phyloP scores from a whole-genome alignment of 192 early-diverging fungal genomes.

The Chytriomyces sp. region DNA sequence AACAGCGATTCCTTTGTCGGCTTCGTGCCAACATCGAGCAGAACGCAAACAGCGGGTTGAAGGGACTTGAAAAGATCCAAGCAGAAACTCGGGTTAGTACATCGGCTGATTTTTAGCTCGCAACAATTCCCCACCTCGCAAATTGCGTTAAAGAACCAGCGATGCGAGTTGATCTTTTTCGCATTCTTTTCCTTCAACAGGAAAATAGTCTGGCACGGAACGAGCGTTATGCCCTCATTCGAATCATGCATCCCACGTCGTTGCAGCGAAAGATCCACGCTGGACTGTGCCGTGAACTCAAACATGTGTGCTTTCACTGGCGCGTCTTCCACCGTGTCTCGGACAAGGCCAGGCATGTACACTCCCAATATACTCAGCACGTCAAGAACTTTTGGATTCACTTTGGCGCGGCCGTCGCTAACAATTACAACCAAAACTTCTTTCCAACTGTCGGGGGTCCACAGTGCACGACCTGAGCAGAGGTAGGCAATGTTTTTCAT shows the following conservation, averaged over 20 bases:
- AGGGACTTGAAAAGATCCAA: slow-evolving; percentile 37
- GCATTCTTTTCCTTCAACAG: slow-evolving; percentile 92
- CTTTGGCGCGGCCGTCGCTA: slow-evolving; percentile 79
- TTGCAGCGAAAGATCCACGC: slow-evolving; percentile 66
- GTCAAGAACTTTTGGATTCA: slow-evolving; percentile 68
- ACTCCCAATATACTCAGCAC: slow-evolving; percentile 78
- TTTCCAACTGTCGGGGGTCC: slow-evolving; percentile 71
- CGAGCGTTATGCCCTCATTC: slow-evolving; percentile 30
- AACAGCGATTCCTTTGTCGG: slow-evolving; percentile 63
- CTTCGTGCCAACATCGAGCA: slow-evolving; percentile 80
- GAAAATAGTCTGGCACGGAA: slow-evolving; percentile 75
- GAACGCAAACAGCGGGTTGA: slow-evolving; percentile 69
- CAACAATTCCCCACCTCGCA: slow-evolving; percentile 38
- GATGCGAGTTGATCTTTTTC: slow-evolving; percentile 82
- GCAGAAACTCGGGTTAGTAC: not conserved
- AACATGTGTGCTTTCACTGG: slow-evolving; percentile 81
- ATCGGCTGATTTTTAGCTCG: not conserved
- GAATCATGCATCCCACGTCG: slow-evolving; percentile 50
- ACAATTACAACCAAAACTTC: slow-evolving; percentile 58
- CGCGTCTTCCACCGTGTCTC: slow-evolving; percentile 59
- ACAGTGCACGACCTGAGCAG: slow-evolving; percentile 73
- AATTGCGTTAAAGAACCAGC: slow-evolving; percentile 85
- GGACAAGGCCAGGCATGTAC: slow-evolving; percentile 64
- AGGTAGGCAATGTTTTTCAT: slow-evolving; percentile 92
- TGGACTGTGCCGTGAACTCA: slow-evolving; percentile 84